These are phyloP conservation scores for Dimocarpus longan DNA, from an alignment of 345 rosid genomes.

Conservation along the genomic window DNA sequence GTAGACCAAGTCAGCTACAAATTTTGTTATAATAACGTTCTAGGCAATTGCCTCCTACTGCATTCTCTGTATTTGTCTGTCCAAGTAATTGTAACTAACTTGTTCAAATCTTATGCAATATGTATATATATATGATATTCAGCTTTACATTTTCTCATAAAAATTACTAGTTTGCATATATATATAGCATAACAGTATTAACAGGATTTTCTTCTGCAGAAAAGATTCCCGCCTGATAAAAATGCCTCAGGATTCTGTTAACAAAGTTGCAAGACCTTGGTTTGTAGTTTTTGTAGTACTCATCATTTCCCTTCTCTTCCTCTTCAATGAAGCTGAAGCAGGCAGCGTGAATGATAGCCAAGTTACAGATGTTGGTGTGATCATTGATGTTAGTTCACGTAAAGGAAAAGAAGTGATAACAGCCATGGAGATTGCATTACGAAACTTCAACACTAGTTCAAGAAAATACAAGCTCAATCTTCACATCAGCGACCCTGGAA, in stretches of 20 bases:
- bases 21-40: no score
- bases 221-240: background rate
- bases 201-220: background rate
- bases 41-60: no score
- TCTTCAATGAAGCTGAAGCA: conserved; percentile 23
- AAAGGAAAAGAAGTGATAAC: conserved; percentile 40
- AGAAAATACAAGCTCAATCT: conserved; percentile 33
- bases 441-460: conserved; percentile 25
- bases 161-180: no score
- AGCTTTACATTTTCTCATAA: no score
- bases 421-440: conserved; percentile 47
- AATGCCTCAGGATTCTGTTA: background rate
- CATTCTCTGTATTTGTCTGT: no score
- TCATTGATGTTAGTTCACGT: conserved; percentile 38
- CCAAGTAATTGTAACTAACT: no score
- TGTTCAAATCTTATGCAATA: no score
- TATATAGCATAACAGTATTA: background rate
- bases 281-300: conserved; percentile 9
- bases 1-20: no score
- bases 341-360: background rate
- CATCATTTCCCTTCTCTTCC: background rate
- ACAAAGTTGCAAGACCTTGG: conserved; percentile 1
- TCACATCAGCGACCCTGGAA: conserved; percentile 25
- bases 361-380: conserved; percentile 39
- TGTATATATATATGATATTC: no score